Evolutionary conservation across 345 rosid genomes (phyloP).

Genomic region (Clarkia xantiana): DNA sequence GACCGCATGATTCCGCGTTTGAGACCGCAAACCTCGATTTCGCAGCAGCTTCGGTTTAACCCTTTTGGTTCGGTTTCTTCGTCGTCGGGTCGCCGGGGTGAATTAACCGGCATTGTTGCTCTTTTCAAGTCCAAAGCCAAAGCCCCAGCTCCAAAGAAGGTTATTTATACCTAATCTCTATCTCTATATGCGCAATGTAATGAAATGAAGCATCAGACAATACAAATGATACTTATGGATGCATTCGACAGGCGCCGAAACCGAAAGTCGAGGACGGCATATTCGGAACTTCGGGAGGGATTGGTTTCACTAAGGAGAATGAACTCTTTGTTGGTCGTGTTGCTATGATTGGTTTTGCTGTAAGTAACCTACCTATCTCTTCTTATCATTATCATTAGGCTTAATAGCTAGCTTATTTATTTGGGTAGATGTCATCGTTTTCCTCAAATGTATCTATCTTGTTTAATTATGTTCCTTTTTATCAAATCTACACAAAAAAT

Average conservation of each 20-base stretch:
- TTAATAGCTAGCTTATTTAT: no score
- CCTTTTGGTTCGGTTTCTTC: conserved; percentile 16
- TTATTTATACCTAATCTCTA: neutral
- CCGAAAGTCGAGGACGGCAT: conserved; percentile 74
- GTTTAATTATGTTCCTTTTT: no score
- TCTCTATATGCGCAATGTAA: neutral
- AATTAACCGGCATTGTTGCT: conserved; percentile 35
- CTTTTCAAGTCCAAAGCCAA: conserved; percentile 77
- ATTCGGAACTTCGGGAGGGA: conserved; percentile 92
- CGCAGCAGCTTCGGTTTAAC: conserved; percentile 21
- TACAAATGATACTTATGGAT: no score
- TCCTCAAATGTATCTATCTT: no score
- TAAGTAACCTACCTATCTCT: no score
- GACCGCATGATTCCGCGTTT: conserved; percentile 38
- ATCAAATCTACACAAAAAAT: no score
- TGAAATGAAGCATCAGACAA: neutral
- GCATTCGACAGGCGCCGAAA: conserved; percentile 17
- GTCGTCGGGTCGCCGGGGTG: conserved; percentile 10
- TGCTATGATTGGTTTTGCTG: conserved; percentile 97
- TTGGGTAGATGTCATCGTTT: no score
- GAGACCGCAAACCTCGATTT: conserved; percentile 28
- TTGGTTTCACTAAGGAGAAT: conserved; percentile 87
- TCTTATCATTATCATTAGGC: no score
- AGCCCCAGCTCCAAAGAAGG: conserved; percentile 63
- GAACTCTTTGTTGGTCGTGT: conserved; percentile 99